Base-by-base conservation (phyloP, 805 yeast genomes). In the Suhomyces prunicola region DNA sequence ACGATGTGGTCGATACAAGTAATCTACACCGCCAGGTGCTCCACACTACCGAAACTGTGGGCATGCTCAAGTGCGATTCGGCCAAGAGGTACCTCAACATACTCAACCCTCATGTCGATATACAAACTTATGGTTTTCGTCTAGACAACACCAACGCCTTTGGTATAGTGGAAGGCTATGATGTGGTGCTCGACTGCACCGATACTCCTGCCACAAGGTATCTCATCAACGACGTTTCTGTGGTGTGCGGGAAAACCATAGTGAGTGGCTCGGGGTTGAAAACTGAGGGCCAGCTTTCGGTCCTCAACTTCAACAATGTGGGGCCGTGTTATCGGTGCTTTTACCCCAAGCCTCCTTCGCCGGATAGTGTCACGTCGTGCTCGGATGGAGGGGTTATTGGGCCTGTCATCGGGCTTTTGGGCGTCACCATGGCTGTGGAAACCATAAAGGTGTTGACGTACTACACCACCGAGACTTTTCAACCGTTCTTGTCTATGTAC, bases 321-420 rank as follows among this genome's bases (percentile, higher is more conserved):
- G 97, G 96, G 0, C 99, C 99, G 0, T 94, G 99, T 66, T 94
- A 94, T 65, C 74, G 99, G 55, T 94, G 99, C 65, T 84, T 92
- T 69, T 90, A 88, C 60, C 98, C 99, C 0, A 73, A 73, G 6
- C 97, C 98, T 0, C 97, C 99, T 0, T 84, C 92, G 1, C 88
- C 97, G 1, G 85, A 83, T 54, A 77, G 88, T 1, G 90, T 92
- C 1, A 81, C 90, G 0, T 81, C 96, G 0, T 94, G 99, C 62
- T 82, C 88, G 12, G 98, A 91, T 68, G 96, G 96, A 2, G 97
- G 97, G 5, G 96, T 93, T 0, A 68, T 94, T 24, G 99, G 99
- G 0, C 96, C 98, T 0, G 94, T 92, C n/a, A 96, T 94, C 51
- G 99, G 99, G 0, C 61, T 90, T 0, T 83, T 93, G 65, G 99